Conservation (phyloP, 2,329 filamentous ascomycete species). For the Alternaria metachromatica region DNA sequence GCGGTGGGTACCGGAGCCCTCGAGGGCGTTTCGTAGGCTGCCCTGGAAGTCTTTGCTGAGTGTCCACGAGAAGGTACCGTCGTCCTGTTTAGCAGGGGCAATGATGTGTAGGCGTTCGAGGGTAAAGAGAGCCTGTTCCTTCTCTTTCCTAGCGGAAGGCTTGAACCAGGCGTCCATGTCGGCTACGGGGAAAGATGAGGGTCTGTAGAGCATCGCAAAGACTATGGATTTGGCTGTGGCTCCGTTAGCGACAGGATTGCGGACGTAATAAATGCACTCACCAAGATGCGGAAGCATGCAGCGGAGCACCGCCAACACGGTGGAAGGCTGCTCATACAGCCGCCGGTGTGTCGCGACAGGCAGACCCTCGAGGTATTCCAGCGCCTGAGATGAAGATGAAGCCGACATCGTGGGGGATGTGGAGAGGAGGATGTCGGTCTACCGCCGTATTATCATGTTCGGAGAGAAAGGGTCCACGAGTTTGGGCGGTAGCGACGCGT, state of each 20-base stretch:
- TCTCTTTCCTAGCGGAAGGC: slow-evolving; percentile 72
- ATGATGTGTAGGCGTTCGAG: slow-evolving; percentile 88
- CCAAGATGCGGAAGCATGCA: slow-evolving; percentile 94
- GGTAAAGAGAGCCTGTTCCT: slow-evolving; percentile 82
- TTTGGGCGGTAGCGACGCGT: slow-evolving; percentile 20
- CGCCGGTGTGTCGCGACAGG: slow-evolving; percentile 88
- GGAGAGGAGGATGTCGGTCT: slow-evolving; percentile 13
- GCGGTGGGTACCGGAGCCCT: slow-evolving; percentile 81
- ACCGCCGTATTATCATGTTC: slow-evolving; percentile 45
- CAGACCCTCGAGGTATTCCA: slow-evolving; percentile 92
- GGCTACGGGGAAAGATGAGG: slow-evolving; percentile 75
- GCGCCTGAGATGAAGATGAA: slow-evolving; percentile 65
- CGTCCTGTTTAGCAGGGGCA: slow-evolving; percentile 59
- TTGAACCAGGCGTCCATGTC: slow-evolving; percentile 89
- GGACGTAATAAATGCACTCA: slow-evolving; percentile 47
- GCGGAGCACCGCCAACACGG: slow-evolving; percentile 91
- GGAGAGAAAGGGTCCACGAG: not conserved
- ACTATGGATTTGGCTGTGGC: slow-evolving; percentile 86
- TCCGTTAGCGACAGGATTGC: not conserved
- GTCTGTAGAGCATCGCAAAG: slow-evolving; percentile 93
- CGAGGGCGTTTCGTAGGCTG: slow-evolving; percentile 84
- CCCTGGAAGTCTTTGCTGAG: slow-evolving; percentile 82
- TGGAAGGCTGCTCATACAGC: slow-evolving; percentile 95
- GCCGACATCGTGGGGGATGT: slow-evolving; percentile 57
- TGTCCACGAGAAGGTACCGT: slow-evolving; percentile 73